phyloP scores from a whole-genome alignment of 768 basidiomycete genomes.

The Mycena olivaceomarginata region DNA sequence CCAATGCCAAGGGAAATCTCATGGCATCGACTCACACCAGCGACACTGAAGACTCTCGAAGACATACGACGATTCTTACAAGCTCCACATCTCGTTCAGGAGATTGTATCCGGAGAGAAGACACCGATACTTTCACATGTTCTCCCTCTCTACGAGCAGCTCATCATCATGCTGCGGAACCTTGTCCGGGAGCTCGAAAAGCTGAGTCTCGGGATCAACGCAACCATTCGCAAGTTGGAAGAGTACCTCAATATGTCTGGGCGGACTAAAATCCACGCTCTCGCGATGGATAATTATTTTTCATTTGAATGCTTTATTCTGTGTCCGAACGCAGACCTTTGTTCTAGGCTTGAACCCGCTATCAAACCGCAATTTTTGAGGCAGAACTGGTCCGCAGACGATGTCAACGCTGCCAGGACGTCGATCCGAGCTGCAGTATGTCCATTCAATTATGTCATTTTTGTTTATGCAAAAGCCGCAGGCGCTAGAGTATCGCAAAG shows the following conservation, averaged over 20 bases:
- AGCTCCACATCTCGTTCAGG: constrained; percentile 49
- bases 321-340: not conserved
- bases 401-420: not conserved
- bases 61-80: constrained; percentile 49
- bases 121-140: constrained; percentile 54
- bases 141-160: constrained; percentile 52
- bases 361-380: constrained; percentile 38
- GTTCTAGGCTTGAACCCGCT: constrained; percentile 42
- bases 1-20: constrained; percentile 37
- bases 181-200: constrained; percentile 15
- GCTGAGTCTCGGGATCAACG: constrained; percentile 34
- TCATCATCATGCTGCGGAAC: constrained; percentile 44
- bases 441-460: not conserved
- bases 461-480: not conserved
- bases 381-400: constrained; percentile 20
- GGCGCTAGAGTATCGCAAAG: constrained; percentile 32
- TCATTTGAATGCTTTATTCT: no score
- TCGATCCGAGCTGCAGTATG: constrained; percentile 14
- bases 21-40: constrained; percentile 15
- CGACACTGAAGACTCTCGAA: constrained; percentile 43
- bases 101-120: constrained; percentile 49
- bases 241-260: constrained; percentile 44
- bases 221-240: constrained; percentile 43
- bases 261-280: constrained; percentile 38
- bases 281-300: constrained; percentile 42